Evolutionary conservation across 306 rosid species (phyloP).

Genomic region (Glycine soja): DNA sequence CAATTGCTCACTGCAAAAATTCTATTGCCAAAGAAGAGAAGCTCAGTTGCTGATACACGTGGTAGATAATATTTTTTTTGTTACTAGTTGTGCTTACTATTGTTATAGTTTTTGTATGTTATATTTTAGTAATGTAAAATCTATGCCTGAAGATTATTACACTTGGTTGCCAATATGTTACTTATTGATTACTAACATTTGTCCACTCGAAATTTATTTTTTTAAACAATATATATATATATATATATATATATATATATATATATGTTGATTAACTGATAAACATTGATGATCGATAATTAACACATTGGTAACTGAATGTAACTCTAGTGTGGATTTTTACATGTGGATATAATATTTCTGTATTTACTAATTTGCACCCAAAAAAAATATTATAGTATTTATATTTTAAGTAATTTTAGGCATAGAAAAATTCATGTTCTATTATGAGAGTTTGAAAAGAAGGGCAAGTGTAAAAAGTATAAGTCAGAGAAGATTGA

Average conservation of each 20-base stretch:
- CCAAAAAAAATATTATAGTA: no score
- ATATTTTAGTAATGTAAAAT: slow-evolving; percentile 35
- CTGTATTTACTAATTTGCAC: no score
- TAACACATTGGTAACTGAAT: neutral
- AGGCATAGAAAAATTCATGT: slow-evolving; percentile 17
- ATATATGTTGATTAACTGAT: neutral
- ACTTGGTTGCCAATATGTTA: neutral
- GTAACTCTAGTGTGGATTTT: neutral
- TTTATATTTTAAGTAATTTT: slow-evolving; percentile 5
- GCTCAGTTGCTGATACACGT: slow-evolving; percentile 50
- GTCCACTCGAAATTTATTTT: neutral
- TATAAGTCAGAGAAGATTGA: neutral
- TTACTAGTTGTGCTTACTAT: slow-evolving; percentile 21
- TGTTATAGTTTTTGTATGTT: slow-evolving; percentile 37
- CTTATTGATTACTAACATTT: neutral
- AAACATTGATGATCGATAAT: neutral
- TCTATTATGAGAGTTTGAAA: slow-evolving; percentile 6
- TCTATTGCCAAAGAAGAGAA: slow-evolving; percentile 76
- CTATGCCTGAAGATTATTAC: neutral
- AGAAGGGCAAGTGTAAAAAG: neutral
- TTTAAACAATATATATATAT: neutral
- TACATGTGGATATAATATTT: neutral
- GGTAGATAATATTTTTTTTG: neutral
- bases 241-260: neutral
- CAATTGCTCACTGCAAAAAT: slow-evolving; percentile 97